Conservation (phyloP, 371 early-diverging fungal species). For the Mycotypha africana region DNA sequence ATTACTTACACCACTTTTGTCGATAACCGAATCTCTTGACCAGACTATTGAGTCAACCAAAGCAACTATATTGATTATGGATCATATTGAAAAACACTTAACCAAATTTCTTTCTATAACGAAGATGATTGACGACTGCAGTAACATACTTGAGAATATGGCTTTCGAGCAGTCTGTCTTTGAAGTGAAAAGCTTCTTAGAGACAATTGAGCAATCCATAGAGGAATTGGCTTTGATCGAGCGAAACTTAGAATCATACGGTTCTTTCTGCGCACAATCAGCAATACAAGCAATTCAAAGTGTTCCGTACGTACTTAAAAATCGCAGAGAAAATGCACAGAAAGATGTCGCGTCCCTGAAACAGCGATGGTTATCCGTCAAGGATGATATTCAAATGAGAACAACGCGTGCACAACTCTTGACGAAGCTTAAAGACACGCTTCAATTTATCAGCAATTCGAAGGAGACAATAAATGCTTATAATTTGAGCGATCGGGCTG, state of each 20-base stretch:
- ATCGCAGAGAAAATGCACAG: not conserved
- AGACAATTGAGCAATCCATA: constrained; percentile 13
- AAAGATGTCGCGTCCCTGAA: not conserved
- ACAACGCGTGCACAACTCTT: constrained; percentile 9
- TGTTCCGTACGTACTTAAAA: not conserved
- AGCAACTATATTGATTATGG: not conserved
- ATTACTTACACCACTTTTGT: not conserved
- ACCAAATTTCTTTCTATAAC: not conserved
- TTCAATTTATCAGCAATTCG: constrained; percentile 20
- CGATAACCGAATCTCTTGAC: not conserved
- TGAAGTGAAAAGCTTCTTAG: constrained; percentile 9
- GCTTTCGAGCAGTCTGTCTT: not conserved
- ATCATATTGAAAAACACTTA: not conserved
- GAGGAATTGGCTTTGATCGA: not conserved
- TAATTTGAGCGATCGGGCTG: constrained; percentile 16
- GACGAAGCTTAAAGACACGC: constrained; percentile 22
- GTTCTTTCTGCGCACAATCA: not conserved
- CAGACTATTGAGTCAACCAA: not conserved
- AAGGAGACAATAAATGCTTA: constrained; percentile 25
- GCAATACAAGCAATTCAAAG: not conserved
- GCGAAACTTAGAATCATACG: not conserved
- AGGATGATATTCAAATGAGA: not conserved
- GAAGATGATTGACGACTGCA: not conserved
- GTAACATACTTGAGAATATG: not conserved
- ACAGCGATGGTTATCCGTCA: not conserved